phyloP scores from a whole-genome alignment of 2,329 filamentous ascomycete species.

The Ophiocordyceps sinensis region DNA sequence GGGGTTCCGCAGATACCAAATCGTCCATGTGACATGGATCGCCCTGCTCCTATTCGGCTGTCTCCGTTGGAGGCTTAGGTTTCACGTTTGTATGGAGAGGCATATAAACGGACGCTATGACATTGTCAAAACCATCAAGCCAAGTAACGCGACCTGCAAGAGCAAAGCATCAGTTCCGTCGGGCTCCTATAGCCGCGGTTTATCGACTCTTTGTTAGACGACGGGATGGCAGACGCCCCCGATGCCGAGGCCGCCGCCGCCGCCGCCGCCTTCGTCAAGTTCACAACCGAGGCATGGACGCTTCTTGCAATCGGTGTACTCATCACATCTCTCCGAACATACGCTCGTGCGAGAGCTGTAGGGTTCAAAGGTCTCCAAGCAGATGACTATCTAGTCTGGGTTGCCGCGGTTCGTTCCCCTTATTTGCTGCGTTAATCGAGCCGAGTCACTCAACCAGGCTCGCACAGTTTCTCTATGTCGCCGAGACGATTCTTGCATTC shows the following conservation, averaged over 20 bases:
- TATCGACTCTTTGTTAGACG: neutral
- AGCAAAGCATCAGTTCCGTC: neutral
- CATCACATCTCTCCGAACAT: conserved; percentile 34
- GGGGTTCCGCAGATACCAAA: no score
- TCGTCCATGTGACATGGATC: no score
- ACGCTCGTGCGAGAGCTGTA: conserved; percentile 30
- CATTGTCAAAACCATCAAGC: no score
- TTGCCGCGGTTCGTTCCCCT: conserved; percentile 28
- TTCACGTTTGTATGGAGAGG: no score
- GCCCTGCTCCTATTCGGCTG: no score
- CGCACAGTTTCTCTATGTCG: conserved; percentile 31
- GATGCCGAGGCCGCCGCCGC: conserved; percentile 9
- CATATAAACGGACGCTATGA: no score
- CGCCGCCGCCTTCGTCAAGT: conserved; percentile 8
- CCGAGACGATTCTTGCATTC: conserved; percentile 36
- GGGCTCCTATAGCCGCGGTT: neutral
- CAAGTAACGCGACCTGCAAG: no score
- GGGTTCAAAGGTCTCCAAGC: conserved; percentile 35
- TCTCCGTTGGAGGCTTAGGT: no score
- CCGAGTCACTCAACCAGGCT: neutral
- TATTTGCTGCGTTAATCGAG: neutral
- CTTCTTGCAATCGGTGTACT: conserved; percentile 34
- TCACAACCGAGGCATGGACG: conserved; percentile 20
- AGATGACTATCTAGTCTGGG: conserved; percentile 46
- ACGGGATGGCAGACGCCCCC: conserved; percentile 2